Percentiles rank a stretch among this genome's conserved stretches.
Conservation (phyloP, 306 rosid genomes). For the Vigna nakashimae region DNA sequence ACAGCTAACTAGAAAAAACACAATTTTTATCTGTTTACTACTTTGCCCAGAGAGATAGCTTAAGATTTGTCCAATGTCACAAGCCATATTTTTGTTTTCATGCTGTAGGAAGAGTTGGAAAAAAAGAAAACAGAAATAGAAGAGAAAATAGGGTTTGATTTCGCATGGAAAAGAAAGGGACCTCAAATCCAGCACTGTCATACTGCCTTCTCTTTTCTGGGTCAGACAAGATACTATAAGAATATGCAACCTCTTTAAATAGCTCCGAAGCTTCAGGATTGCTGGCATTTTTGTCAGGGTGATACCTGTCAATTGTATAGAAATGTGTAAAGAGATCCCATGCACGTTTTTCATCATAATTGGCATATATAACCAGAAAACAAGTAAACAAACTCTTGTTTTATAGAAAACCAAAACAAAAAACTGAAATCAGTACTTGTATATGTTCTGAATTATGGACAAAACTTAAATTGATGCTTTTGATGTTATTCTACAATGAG, state of each 20-base stretch:
- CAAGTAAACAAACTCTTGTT: slow-evolving; percentile 30
- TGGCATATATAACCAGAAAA: slow-evolving; percentile 21
- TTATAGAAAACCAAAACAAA: slow-evolving; percentile 25
- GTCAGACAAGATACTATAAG: slow-evolving; percentile 93
- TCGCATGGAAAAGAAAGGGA: slow-evolving; percentile 47
- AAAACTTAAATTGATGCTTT: neutral
- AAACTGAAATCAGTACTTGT: slow-evolving; percentile 6
- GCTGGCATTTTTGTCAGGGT: slow-evolving; percentile 94
- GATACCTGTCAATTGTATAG: slow-evolving; percentile 66
- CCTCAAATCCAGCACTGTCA: slow-evolving; percentile 98
- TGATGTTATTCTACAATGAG: neutral
- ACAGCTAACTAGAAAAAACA: neutral
- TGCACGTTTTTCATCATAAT: slow-evolving; percentile 9
- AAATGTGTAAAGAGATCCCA: slow-evolving; percentile 32
- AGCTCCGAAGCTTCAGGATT: slow-evolving; percentile 95
- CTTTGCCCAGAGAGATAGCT: slow-evolving; percentile 11
- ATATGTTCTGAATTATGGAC: neutral
- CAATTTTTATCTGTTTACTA: slow-evolving; percentile 17
- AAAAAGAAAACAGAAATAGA: slow-evolving; percentile 19
- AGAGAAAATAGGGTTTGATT: slow-evolving; percentile 9
- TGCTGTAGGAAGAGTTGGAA: slow-evolving; percentile 15
- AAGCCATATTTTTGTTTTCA: slow-evolving; percentile 21
- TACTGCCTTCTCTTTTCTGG: slow-evolving; percentile 97
- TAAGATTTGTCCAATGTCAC: slow-evolving; percentile 1
- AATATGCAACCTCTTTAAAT: slow-evolving; percentile 96